Base-by-base conservation (phyloP, 768 basidiomycete species). In the Xerocomellus chrysenteron region DNA sequence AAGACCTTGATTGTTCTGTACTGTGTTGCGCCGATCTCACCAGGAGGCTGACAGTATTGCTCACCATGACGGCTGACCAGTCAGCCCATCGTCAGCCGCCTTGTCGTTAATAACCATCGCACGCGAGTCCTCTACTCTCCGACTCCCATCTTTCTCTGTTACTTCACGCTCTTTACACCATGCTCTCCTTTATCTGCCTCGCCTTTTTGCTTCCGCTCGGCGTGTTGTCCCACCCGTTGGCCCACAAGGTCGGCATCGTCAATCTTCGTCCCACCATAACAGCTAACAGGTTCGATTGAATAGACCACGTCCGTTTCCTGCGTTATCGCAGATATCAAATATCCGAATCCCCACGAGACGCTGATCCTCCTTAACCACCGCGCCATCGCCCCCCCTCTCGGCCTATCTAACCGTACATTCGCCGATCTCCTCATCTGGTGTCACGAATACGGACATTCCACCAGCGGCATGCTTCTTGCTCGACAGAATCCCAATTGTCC, bases 381-480 rank as follows among this genome's bases (percentile, higher is more conserved):
- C 45, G 61, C 47, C 32, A 47, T 68, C 39, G 14, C 33, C 10
- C 68, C 66, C 41, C 68, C 70, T 2, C 39, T 12, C 4, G 70
- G 70, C 14, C 28, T 70, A 13, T 59, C 70, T 32, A 56, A 55
- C 48, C 61, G 52, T 2, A 57, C 59, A 0, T 70, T 70, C 24
- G 50, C 50, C 30, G 68, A 70, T 33, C 68, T 69, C 45, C 70
- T 70, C 52, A 9, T 60, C 24, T 72, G 70, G 68, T 69, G 70
- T 19, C 61, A 65, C 32, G 51, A 70, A 37, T 19, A 58, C 19
- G 53, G 53, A 0, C 61, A 59, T 21, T 47, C 63, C 3, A 51
- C 47, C 13, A 17, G 50, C 12, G 49, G 62, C 28, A 24, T 35
- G 2, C 63, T 72, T 16, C 65, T 63, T n/a, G 53, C 68, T 55